phyloP scores from a whole-genome alignment of 495 filamentous ascomycete species.

The Neurospora tetrasperma region DNA sequence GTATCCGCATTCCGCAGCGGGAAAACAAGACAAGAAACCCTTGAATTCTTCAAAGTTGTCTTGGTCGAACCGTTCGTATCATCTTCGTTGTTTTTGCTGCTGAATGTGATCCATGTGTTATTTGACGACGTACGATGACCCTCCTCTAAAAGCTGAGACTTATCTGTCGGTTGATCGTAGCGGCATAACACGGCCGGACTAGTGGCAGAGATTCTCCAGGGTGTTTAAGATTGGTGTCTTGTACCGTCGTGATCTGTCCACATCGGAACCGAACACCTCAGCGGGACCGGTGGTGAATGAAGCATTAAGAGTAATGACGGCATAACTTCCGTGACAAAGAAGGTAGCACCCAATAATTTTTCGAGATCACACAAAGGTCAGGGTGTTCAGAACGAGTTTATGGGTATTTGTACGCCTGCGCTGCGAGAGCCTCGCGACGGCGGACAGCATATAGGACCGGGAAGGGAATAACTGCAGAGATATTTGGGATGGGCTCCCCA shows the following conservation, averaged over 20 bases:
- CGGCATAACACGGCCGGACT: not conserved
- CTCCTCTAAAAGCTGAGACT: not conserved
- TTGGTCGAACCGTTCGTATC: not conserved
- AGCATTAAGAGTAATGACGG: not conserved
- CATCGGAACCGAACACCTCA: not conserved
- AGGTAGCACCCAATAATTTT: not conserved
- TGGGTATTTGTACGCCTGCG: not conserved
- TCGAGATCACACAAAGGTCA: not conserved
- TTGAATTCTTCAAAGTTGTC: not conserved
- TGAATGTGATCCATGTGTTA: not conserved
- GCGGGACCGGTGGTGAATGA: not conserved
- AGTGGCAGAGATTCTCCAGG: not conserved
- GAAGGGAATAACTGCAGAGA: not conserved
- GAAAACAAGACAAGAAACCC: not conserved
- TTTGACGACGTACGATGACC: not conserved
- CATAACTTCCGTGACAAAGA: not conserved
- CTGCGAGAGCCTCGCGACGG: not conserved
- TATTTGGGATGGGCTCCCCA: not conserved
- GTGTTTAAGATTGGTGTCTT: not conserved
- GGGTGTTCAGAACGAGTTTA: not conserved
- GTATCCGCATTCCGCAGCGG: not conserved
- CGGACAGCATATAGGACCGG: not conserved
- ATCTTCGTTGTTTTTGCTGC: not conserved
- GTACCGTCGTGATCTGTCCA: not conserved
- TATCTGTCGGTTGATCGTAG: not conserved